phyloP scores from a whole-genome alignment of 805 yeast genomes.

The Ogataea nonfermentans region DNA sequence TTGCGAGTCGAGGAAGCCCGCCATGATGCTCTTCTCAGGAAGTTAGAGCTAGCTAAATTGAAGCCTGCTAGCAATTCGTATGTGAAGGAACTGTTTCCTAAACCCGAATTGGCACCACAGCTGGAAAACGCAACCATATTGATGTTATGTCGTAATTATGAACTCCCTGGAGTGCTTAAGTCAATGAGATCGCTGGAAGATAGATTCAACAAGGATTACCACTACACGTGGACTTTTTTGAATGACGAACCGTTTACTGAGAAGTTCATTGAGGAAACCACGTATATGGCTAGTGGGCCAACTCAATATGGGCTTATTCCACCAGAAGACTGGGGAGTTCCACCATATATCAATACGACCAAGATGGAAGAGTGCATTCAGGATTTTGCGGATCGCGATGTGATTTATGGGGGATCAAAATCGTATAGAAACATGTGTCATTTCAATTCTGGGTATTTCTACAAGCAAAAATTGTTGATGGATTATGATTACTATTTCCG shows the following conservation, averaged over 20 bases:
- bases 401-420: slow-evolving; percentile 62
- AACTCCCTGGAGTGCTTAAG: slow-evolving; percentile 65
- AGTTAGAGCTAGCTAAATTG: slow-evolving; percentile 22
- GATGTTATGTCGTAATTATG: slow-evolving; percentile 85
- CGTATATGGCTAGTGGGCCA: slow-evolving; percentile 62
- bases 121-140: slow-evolving; percentile 83
- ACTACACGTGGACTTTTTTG: slow-evolving; percentile 77
- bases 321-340: slow-evolving; percentile 72
- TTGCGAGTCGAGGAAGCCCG: slow-evolving; percentile 4
- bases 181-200: slow-evolving; percentile 81
- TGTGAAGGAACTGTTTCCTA: slow-evolving; percentile 29
- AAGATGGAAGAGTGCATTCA: slow-evolving; percentile 46
- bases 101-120: slow-evolving; percentile 16
- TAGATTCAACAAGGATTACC: slow-evolving; percentile 61
- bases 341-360: slow-evolving; percentile 64
- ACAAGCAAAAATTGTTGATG: slow-evolving; percentile 65
- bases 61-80: slow-evolving; percentile 43
- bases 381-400: slow-evolving; percentile 43
- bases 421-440: slow-evolving; percentile 94
- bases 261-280: slow-evolving; percentile 59
- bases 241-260: slow-evolving; percentile 70
- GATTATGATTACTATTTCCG: slow-evolving; percentile 91
- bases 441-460: slow-evolving; percentile 89
- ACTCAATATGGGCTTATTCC: slow-evolving; percentile 69
- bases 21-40: slow-evolving; percentile 12